Conservation (phyloP, 2,329 filamentous ascomycete genomes). For the Atkinsonella texensis region DNA sequence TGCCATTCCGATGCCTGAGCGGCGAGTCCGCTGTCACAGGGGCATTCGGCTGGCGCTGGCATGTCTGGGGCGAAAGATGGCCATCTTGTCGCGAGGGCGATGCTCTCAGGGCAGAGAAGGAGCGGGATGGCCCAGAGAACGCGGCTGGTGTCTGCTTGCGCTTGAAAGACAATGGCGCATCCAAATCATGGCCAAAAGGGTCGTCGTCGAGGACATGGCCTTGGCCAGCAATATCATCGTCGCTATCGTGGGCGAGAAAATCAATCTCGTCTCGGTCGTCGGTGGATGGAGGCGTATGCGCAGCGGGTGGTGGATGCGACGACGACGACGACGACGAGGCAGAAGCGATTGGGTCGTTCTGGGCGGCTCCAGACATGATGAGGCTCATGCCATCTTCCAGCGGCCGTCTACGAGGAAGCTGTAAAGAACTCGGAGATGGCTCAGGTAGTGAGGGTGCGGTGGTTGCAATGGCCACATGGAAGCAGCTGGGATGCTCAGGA, state of each 20-base stretch:
- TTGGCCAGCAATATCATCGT: constrained; percentile 18
- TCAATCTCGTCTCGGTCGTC: constrained; percentile 37
- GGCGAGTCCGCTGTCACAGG: constrained; percentile 8
- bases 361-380: constrained; percentile 29
- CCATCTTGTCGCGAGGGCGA: constrained; percentile 4
- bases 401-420: neutral
- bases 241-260: constrained; percentile 28
- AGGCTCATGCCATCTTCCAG: constrained; percentile 24
- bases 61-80: neutral
- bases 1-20: constrained; percentile 4
- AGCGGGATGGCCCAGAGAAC: constrained; percentile 33
- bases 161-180: constrained; percentile 56
- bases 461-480: neutral
- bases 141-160: constrained; percentile 46
- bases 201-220: constrained; percentile 39
- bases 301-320: constrained; percentile 15
- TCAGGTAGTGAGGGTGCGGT: neutral
- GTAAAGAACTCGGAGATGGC: neutral
- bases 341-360: constrained; percentile 22
- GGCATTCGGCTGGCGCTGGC: neutral
- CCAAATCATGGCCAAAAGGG: constrained; percentile 37
- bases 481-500: neutral
- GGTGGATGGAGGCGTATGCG: constrained; percentile 14
- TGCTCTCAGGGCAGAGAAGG: constrained; percentile 37
- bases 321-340: constrained; percentile 19